Evolutionary conservation across 2,329 filamentous ascomycete species (phyloP).

Genomic region (Diatrype stigma): DNA sequence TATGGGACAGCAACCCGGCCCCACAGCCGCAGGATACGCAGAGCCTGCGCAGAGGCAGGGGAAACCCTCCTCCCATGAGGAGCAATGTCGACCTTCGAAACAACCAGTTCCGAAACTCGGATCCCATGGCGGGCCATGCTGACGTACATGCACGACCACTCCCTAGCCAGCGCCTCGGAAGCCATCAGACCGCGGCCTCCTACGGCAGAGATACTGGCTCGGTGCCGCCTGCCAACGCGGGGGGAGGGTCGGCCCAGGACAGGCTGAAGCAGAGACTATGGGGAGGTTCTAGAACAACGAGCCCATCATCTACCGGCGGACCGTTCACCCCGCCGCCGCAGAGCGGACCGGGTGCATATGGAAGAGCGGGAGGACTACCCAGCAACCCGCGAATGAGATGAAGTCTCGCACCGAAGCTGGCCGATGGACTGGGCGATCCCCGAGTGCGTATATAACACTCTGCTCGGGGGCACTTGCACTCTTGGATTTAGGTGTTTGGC

Average conservation of each 20-base stretch:
- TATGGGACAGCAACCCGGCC: constrained; percentile 50
- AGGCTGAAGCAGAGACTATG: constrained; percentile 76
- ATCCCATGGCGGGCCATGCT: constrained; percentile 25
- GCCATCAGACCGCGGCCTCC: constrained; percentile 57
- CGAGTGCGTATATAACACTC: neutral
- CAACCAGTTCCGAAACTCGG: constrained; percentile 31
- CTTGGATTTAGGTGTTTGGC: neutral
- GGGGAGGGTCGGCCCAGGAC: constrained; percentile 67
- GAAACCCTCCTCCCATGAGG: constrained; percentile 28
- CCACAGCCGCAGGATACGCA: constrained; percentile 33
- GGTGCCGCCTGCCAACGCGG: constrained; percentile 29
- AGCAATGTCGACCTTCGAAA: constrained; percentile 26
- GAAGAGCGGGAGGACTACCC: constrained; percentile 2
- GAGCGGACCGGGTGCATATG: constrained; percentile 10
- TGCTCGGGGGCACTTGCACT: neutral
- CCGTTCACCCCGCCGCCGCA: constrained; percentile 42
- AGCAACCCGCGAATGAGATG: constrained; percentile 1
- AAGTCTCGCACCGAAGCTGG: neutral
- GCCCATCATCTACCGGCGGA: constrained; percentile 41
- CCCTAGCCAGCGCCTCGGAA: constrained; percentile 69
- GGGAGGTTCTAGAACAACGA: constrained; percentile 56
- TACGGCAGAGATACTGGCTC: constrained; percentile 28
- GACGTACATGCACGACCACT: constrained; percentile 53
- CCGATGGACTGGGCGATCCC: neutral
- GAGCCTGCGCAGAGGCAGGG: constrained; percentile 42